Percentiles rank a stretch among this genome's conserved stretches.
phyloP scores from a whole-genome alignment of 148 eudicot species.

The Heliosperma pusillum region DNA sequence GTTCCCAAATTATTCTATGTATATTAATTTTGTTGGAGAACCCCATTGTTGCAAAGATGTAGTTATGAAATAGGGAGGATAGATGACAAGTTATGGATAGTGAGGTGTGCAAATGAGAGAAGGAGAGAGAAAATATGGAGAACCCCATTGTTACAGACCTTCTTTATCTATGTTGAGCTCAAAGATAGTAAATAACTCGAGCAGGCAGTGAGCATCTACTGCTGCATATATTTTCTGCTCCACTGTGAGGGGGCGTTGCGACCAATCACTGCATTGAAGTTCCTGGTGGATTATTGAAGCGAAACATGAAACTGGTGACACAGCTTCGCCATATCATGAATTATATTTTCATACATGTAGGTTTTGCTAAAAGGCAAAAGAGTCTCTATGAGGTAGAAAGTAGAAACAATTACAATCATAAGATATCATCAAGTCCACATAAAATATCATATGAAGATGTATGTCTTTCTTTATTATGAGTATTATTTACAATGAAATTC shows the following conservation, averaged over 20 bases:
- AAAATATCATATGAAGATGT: neutral
- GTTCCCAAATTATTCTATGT: too few species aligned
- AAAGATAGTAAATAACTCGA: constrained; percentile 70
- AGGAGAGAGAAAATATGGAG: too few species aligned
- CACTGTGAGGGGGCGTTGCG: constrained; percentile 82
- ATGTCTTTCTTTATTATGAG: neutral
- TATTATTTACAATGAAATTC: neutral
- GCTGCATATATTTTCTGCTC: constrained; percentile 92
- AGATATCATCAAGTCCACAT: neutral
- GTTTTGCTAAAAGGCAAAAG: neutral
- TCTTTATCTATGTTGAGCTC: constrained; percentile 48
- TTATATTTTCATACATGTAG: neutral
- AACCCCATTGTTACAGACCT: too few species aligned
- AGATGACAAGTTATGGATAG: too few species aligned
- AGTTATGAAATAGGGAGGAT: too few species aligned
- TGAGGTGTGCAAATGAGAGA: too few species aligned
- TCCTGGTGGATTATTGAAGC: constrained; percentile 46
- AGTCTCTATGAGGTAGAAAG: neutral
- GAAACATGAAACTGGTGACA: constrained; percentile 1
- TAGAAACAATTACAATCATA: neutral
- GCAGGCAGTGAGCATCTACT: constrained; percentile 81
- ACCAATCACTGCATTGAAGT: constrained; percentile 99
- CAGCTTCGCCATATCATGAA: neutral
- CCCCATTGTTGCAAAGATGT: too few species aligned
- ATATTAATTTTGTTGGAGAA: too few species aligned